Evolutionary conservation across 1,284 basidiomycete species (phyloP), one percentile per base, ranked within the genome.

Genomic region (Uromyces viciae-fabae): DNA sequence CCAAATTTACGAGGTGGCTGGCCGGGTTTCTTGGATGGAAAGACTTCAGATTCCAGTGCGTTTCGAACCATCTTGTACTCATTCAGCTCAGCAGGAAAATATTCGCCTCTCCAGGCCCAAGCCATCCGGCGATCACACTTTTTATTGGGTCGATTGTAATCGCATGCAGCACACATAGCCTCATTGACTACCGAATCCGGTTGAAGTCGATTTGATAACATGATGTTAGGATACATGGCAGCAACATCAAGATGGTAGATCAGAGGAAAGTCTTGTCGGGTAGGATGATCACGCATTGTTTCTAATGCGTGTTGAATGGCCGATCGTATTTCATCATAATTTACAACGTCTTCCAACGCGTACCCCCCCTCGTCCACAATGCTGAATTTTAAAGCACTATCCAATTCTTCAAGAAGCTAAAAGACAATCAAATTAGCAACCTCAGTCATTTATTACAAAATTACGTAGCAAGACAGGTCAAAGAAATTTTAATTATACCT

Each of bases 161-260:
- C 97, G 87, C 97, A 99, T 7, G 98, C 95, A 0, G 97, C 97
- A 85, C 97, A 99, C 62, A 92, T 93, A 9, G 95, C 91, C 87
- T 99, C 97, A 85, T 96, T 94, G 22, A 98, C 93, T 87, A 99
- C 93, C 0, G 97, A 97, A 87, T 99, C 97, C 1, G 97, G 97
- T 84, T 99, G 97, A 2, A 99, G 90, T 77, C 97, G 93, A 86
- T 99, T 99, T 40, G 95, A 98, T 88, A 99, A 92, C 97, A 99
- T 99, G 90, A 99, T 99, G 88, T 99, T 99, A 81, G 97, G 97
- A 85, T 99, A 99, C 97, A 99, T 99, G 83, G 97, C 97, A 0
- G 97, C 97, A 82, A 99, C 97, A 85, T 99, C 97, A 85, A 99
- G 88, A 87, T 99, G 97, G 87, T 99, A 99, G 85, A 99, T 99